Conservation (phyloP, 768 basidiomycete genomes). For the Pisolithus albus region DNA sequence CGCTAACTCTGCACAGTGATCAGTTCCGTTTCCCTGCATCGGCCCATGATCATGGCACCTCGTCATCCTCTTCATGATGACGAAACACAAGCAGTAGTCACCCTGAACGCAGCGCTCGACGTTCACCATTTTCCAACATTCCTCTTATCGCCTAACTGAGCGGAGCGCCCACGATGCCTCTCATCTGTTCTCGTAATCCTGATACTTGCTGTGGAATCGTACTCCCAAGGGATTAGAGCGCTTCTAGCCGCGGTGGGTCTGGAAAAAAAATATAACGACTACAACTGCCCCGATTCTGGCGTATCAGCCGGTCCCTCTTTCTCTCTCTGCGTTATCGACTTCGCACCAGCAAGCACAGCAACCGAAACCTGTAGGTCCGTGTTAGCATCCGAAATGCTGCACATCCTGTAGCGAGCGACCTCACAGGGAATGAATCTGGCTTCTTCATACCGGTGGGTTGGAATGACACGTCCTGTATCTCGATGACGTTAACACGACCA, state of each 20-base stretch:
- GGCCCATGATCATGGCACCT: constrained; percentile 14
- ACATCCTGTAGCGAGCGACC: neutral
- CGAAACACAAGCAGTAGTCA: constrained; percentile 3
- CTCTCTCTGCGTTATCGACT: constrained; percentile 18
- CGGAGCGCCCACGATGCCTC: constrained; percentile 3
- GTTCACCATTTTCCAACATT: constrained; percentile 9
- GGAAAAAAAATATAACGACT: constrained; percentile 3
- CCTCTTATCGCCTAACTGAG: constrained; percentile 21
- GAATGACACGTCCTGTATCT: constrained; percentile 11
- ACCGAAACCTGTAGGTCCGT: neutral
- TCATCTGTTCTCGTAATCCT: constrained; percentile 4
- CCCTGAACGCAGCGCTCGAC: constrained; percentile 6
- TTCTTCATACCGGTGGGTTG: constrained; percentile 9
- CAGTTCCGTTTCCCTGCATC: constrained; percentile 10
- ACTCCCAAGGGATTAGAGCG: constrained; percentile 22
- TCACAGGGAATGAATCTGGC: constrained; percentile 3
- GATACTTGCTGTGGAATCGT: constrained; percentile 8
- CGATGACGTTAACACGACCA: constrained; percentile 26
- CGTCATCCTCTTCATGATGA: constrained; percentile 9
- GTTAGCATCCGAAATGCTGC: neutral
- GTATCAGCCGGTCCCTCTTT: constrained; percentile 26
- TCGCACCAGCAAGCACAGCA: neutral
- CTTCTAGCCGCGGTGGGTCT: constrained; percentile 5
- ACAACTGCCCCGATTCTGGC: constrained; percentile 21
- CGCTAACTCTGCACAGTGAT: constrained; percentile 14